Percentiles rank a stretch among this genome's conserved stretches.
These are phyloP conservation scores for Podaxis pistillaris DNA, from an alignment of 768 basidiomycete genomes.

Conservation along the genomic window DNA sequence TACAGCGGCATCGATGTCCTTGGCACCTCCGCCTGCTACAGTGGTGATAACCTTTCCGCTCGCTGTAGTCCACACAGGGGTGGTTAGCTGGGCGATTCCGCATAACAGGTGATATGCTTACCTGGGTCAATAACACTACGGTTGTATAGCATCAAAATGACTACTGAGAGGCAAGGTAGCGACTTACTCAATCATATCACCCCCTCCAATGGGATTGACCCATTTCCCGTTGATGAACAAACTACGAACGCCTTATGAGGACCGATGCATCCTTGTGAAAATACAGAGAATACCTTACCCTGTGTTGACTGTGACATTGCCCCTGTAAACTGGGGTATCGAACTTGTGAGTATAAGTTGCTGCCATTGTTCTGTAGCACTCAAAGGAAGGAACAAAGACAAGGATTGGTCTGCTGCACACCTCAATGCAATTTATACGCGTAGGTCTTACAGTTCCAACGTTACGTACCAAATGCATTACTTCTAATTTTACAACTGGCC, in stretches of 20 bases:
- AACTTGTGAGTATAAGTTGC: slow-evolving; percentile 22
- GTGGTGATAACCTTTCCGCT: slow-evolving; percentile 61
- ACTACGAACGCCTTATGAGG: slow-evolving; percentile 27
- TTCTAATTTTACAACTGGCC: background rate
- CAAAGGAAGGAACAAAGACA: background rate
- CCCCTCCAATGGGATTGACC: slow-evolving; percentile 46
- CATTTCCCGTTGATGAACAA: slow-evolving; percentile 74
- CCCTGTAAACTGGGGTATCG: slow-evolving; percentile 22
- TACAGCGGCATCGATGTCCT: slow-evolving; percentile 80
- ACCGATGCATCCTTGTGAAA: slow-evolving; percentile 15
- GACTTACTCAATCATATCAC: slow-evolving; percentile 68
- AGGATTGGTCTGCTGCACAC: background rate
- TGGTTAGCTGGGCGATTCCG: background rate
- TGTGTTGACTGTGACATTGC: slow-evolving; percentile 20
- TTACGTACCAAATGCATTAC: background rate
- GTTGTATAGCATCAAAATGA: background rate
- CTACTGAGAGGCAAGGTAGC: background rate
- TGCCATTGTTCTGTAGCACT: background rate
- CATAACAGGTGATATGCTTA: slow-evolving; percentile 16
- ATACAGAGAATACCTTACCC: slow-evolving; percentile 15
- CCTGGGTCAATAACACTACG: slow-evolving; percentile 58
- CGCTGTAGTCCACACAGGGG: slow-evolving; percentile 34
- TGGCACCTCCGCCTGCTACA: slow-evolving; percentile 55
- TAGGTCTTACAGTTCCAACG: background rate
- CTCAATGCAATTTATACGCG: background rate